Evolutionary conservation across 352 stramenopile genomes (phyloP).

Genomic region (Globisporangium paddicum): DNA sequence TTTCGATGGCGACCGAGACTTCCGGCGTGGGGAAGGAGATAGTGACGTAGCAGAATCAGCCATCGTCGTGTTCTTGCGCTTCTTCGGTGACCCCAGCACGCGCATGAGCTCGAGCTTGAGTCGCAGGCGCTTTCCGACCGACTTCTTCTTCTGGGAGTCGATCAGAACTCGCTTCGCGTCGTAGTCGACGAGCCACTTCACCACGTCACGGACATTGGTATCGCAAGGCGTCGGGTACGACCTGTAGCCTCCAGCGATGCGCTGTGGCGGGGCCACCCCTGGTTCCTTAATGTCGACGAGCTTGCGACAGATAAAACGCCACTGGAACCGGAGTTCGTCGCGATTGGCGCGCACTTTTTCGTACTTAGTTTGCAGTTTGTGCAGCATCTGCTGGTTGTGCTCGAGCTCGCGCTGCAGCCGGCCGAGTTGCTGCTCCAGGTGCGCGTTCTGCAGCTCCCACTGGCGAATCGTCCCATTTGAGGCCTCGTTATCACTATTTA

Average conservation of each 20-base stretch:
- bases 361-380: slow-evolving; percentile 13
- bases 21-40: not conserved
- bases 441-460: not conserved
- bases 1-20: slow-evolving; percentile 6
- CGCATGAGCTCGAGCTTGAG: slow-evolving; percentile 37
- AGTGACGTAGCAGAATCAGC: not conserved
- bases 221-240: slow-evolving; percentile 27
- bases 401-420: slow-evolving; percentile 14
- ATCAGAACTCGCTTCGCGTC: slow-evolving; percentile 25
- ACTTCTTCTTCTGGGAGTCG: slow-evolving; percentile 19
- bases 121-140: slow-evolving; percentile 18
- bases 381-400: slow-evolving; percentile 9
- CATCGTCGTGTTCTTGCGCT: not conserved
- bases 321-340: slow-evolving; percentile 33
- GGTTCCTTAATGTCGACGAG: slow-evolving; percentile 26
- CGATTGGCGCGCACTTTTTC: slow-evolving; percentile 18
- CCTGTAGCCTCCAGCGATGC: slow-evolving; percentile 31
- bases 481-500: not conserved
- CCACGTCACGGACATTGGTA: slow-evolving; percentile 32
- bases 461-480: not conserved
- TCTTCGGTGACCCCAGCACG: slow-evolving; percentile 13
- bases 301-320: slow-evolving; percentile 28
- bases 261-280: slow-evolving; percentile 26
- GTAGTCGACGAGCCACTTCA: slow-evolving; percentile 41
- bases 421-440: slow-evolving; percentile 5